Base-by-base conservation (phyloP, 208 protist genomes). In the Crithidia acanthocephali region DNA sequence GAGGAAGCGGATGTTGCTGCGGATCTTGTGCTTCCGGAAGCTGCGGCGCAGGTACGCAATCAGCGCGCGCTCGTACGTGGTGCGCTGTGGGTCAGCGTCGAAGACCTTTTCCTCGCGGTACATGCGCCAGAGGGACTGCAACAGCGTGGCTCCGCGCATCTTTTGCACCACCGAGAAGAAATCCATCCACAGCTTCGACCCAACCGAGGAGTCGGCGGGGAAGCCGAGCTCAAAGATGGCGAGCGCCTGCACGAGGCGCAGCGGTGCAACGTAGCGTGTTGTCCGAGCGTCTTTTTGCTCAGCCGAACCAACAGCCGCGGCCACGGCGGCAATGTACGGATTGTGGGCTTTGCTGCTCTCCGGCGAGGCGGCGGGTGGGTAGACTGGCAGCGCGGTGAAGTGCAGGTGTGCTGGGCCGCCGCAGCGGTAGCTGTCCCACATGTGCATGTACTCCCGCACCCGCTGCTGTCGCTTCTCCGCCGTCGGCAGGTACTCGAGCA, bases 71-170 rank as follows among this genome's bases (percentile, higher is more conserved):
- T 86, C 74, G 28, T 72, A 66, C 44, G 60, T 65, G 11, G 66
- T 73, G 25, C 74, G 60, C 7, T 30, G 65, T 8, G 30, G 11
- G 18, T 94, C 80, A 1, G 45, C 70, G 30, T 94, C 86, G 56
- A 94, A 92, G 8, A 45, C 40, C 56, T 87, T 86, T 61, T 88
- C 68, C 25, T 75, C 59, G 1, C 66, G 35, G 74, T 91, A 90
- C 90, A 92, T 95, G 42, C 90, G 72, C 90, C 90, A 95, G 9
- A 95, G 79, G 0, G 86, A 95, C 74, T 95, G 90, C 79, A 95
- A 66, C 37, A 92, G 70, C 37, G 87, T 91, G 5, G 90, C 90
- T 4, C 79, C 86, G 37, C 87, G 79, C 48, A 92, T 70, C 44
- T 88, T 84, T 59, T 92, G 86, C 52, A 85, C 74, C 22, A 90